Evolutionary conservation across 768 basidiomycete species (phyloP).

Genomic region (Phylloporus arenicola): DNA sequence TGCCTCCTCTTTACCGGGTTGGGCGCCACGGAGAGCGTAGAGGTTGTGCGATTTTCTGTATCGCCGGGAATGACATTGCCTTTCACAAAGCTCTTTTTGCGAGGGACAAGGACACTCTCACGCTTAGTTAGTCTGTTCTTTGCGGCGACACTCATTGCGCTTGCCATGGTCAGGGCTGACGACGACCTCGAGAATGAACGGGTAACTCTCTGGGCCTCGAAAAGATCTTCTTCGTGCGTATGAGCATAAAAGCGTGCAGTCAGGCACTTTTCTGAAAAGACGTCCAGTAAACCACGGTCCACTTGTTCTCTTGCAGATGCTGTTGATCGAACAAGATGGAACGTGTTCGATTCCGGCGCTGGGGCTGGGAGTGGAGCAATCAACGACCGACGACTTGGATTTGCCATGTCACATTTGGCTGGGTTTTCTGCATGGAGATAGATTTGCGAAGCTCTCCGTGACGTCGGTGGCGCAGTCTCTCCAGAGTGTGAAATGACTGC

Average conservation of each 20-base stretch:
- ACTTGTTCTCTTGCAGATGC: conserved; percentile 60
- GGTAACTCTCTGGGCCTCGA: conserved; percentile 46
- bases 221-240: conserved; percentile 58
- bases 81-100: conserved; percentile 48
- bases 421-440: conserved; percentile 17
- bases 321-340: conserved; percentile 65
- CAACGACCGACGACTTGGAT: conserved; percentile 51
- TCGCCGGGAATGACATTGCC: conserved; percentile 13
- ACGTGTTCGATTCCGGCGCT: conserved; percentile 42
- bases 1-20: conserved; percentile 18
- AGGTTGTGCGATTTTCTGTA: conserved; percentile 8
- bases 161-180: conserved; percentile 56
- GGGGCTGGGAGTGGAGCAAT: conserved; percentile 54
- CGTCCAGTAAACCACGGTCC: conserved; percentile 74
- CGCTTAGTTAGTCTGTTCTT: conserved; percentile 55
- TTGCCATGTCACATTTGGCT: conserved; percentile 16
- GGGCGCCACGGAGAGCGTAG: neutral
- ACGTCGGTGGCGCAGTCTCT: conserved; percentile 3
- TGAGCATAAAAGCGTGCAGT: conserved; percentile 63
- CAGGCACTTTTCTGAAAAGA: conserved; percentile 70
- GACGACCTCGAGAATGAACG: conserved; percentile 48
- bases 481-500: conserved; percentile 1
- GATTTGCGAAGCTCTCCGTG: conserved; percentile 8
- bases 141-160: conserved; percentile 49
- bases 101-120: conserved; percentile 64